These are phyloP conservation scores for Blumeriella jaapii DNA, from an alignment of 2,329 filamentous ascomycete species.

Conservation along the genomic window DNA sequence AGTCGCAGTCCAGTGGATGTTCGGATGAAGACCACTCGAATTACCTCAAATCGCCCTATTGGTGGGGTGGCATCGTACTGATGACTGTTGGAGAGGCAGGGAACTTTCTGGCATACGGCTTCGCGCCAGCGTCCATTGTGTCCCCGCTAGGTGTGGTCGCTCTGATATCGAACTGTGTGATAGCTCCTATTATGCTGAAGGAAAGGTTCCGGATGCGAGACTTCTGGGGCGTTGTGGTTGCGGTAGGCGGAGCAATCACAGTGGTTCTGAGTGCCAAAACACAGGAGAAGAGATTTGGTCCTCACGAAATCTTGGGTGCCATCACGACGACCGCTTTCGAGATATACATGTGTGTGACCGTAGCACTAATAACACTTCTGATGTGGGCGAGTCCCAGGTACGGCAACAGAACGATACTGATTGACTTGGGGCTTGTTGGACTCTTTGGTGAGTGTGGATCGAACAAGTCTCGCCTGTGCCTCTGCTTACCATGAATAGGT, in stretches of 20 bases:
- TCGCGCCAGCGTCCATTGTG: constrained; percentile 94
- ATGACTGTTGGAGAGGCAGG: constrained; percentile 91
- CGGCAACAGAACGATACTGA: constrained; percentile 76
- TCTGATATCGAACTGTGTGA: constrained; percentile 90
- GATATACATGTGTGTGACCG: constrained; percentile 73
- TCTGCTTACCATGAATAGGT: constrained; percentile 36
- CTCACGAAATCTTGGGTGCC: constrained; percentile 78
- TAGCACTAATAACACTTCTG: constrained; percentile 59
- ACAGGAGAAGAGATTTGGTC: constrained; percentile 82
- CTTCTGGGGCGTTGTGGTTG: constrained; percentile 77
- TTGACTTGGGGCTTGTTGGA: constrained; percentile 86
- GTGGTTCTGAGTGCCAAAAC: constrained; percentile 86
- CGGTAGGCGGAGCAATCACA: constrained; percentile 77
- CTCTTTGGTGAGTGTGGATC: constrained; percentile 70
- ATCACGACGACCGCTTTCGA: constrained; percentile 86
- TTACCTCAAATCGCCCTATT: constrained; percentile 86
- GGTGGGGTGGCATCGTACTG: constrained; percentile 88
- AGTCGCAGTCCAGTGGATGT: constrained; percentile 30
- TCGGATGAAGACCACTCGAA: constrained; percentile 37
- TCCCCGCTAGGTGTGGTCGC: constrained; percentile 95
- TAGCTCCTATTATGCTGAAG: constrained; percentile 87
- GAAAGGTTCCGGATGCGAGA: constrained; percentile 79
- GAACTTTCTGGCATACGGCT: constrained; percentile 95
- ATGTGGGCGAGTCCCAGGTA: constrained; percentile 77
- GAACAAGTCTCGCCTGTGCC: background rate